These are phyloP conservation scores for Tulasnella calospora DNA, from an alignment of 768 basidiomycete species.

Conservation along the genomic window DNA sequence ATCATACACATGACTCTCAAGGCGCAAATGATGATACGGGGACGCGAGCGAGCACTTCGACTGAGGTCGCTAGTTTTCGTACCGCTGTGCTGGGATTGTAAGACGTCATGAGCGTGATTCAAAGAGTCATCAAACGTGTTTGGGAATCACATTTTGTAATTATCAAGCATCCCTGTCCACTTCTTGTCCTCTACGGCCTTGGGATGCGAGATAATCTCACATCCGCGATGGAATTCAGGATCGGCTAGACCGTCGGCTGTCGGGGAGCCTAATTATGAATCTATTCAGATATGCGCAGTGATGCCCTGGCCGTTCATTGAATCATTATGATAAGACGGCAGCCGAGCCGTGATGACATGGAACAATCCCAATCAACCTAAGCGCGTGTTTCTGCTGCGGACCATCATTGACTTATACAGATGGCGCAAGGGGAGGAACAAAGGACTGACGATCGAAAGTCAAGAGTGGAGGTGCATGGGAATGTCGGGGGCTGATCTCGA, in stretches of 20 bases:
- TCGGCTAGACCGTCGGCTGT: not conserved
- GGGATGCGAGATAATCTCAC: not conserved
- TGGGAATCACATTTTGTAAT: too few species aligned
- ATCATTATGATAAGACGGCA: too few species aligned
- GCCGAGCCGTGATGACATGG: too few species aligned
- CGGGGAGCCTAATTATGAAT: not conserved
- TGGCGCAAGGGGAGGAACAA: not conserved
- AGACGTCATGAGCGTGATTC: not conserved
- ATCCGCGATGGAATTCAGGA: not conserved
- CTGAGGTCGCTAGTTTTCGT: not conserved
- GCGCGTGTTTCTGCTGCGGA: not conserved
- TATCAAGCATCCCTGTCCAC: too few species aligned
- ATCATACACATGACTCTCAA: not conserved
- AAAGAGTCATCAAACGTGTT: not conserved
- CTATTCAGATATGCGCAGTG: not conserved
- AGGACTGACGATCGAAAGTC: not conserved
- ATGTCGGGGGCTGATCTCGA: not conserved
- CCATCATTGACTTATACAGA: not conserved
- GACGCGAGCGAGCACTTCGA: not conserved
- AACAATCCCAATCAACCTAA: too few species aligned
- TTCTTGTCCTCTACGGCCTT: too few species aligned
- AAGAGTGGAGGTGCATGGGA: slow-evolving; percentile 4
- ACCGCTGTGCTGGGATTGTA: not conserved
- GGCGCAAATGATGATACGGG: too few species aligned
- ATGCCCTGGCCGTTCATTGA: too few species aligned